Conservation (phyloP, 495 filamentous ascomycete genomes). For the Aspergillus ellipticus region DNA sequence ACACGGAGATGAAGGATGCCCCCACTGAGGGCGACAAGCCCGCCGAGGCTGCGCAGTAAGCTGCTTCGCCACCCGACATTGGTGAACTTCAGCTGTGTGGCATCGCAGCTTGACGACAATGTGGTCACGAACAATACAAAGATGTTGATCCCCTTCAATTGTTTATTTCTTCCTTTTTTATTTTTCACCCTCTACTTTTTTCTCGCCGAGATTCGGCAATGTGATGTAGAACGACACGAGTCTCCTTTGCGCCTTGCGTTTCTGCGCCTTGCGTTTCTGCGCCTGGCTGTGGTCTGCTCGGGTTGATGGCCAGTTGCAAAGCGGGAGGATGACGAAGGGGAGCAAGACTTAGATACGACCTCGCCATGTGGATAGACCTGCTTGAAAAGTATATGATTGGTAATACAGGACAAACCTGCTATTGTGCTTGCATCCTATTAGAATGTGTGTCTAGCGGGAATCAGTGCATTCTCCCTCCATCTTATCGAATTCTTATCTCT, state of each 20-base stretch:
- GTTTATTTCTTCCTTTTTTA: slow-evolving; percentile 7
- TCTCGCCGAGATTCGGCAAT: background rate
- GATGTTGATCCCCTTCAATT: slow-evolving; percentile 11
- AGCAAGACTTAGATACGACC: slow-evolving; percentile 4
- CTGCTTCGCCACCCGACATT: background rate
- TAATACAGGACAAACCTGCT: slow-evolving; percentile 8
- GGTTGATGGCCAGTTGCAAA: background rate
- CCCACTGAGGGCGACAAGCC: slow-evolving; percentile 34
- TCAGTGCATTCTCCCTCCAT: no score
- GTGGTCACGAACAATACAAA: slow-evolving; percentile 24
- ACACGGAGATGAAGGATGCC: slow-evolving; percentile 56
- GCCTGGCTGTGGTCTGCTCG: background rate
- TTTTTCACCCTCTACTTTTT: background rate
- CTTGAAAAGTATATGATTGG: slow-evolving; percentile 9
- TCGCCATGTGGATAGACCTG: slow-evolving; percentile 12
- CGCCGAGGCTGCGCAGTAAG: slow-evolving; percentile 43
- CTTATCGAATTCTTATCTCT: no score
- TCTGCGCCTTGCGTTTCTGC: background rate
- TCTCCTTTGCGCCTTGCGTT: background rate
- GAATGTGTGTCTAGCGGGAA: no score
- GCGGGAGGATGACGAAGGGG: background rate
- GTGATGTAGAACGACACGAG: slow-evolving; percentile 2
- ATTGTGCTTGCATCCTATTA: no score
- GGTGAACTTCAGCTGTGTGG: slow-evolving; percentile 5
- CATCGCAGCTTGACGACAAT: slow-evolving; percentile 18